Conservation (phyloP, 2,329 filamentous ascomycete species). For the Fusarium nygamai region DNA sequence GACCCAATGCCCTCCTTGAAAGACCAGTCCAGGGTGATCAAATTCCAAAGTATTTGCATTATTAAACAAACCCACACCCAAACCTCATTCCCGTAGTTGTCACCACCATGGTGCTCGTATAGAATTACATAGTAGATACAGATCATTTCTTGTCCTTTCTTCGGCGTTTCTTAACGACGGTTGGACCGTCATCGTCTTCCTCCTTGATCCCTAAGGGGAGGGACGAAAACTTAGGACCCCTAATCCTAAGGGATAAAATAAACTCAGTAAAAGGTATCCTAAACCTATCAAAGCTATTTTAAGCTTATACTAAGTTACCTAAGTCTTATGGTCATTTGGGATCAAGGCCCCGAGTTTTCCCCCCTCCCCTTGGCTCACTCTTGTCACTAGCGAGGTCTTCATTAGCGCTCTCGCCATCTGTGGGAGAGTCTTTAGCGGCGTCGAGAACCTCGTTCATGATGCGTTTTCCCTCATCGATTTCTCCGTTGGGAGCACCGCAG, state of each 20-base stretch:
- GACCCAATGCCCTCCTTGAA: not conserved
- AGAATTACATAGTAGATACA: conserved; percentile 21
- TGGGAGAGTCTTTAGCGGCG: conserved; percentile 32
- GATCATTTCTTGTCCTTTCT: conserved; percentile 41
- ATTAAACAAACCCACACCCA: not conserved
- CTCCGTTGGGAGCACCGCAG: conserved; percentile 85
- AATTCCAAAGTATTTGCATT: not conserved
- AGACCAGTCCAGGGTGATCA: not conserved
- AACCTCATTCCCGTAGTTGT: conserved; percentile 10
- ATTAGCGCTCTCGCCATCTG: conserved; percentile 21
- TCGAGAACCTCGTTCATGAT: conserved; percentile 73
- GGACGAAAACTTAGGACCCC: not conserved
- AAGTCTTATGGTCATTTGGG: not conserved
- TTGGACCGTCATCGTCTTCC: conserved; percentile 29
- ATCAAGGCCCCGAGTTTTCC: not conserved
- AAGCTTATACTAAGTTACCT: not conserved
- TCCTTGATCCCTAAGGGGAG: conserved; percentile 7
- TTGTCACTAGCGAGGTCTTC: conserved; percentile 4
- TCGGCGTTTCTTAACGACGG: conserved; percentile 38
- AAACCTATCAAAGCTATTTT: too few species aligned
- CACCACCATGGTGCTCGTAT: conserved; percentile 1
- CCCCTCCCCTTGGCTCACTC: not conserved
- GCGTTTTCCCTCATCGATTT: conserved; percentile 78
- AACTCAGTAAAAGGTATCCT: not conserved
- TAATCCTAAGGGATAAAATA: not conserved